Evolutionary conservation across 2,329 filamentous ascomycete genomes (phyloP).

Genomic region (Aspergillus oerlinghausenensis): DNA sequence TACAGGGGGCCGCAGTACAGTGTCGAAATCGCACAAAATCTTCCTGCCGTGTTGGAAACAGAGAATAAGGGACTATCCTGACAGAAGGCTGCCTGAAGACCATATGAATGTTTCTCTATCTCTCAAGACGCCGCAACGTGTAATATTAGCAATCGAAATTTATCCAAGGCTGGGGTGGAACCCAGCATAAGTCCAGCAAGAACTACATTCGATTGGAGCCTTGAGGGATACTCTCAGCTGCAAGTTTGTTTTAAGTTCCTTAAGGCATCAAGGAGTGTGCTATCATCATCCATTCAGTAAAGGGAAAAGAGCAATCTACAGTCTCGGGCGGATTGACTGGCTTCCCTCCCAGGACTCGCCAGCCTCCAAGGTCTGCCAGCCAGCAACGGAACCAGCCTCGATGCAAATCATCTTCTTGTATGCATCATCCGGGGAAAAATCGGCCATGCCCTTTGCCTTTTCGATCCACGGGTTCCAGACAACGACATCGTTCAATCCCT

Average conservation of each 20-base stretch:
- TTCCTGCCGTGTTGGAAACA: conserved; percentile 40
- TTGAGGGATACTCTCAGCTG: background rate
- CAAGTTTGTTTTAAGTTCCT: background rate
- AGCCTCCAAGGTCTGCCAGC: conserved; percentile 79
- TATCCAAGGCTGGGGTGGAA: background rate
- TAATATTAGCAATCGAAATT: background rate
- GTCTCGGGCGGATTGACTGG: conserved; percentile 49
- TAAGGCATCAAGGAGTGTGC: background rate
- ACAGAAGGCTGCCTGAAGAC: background rate
- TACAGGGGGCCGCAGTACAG: conserved; percentile 40
- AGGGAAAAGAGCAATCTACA: conserved; percentile 14
- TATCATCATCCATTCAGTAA: conserved; percentile 1
- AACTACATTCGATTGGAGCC: background rate
- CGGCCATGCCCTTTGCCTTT: conserved; percentile 74
- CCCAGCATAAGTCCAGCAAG: no score
- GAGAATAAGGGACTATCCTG: conserved; percentile 1
- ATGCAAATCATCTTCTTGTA: conserved; percentile 94
- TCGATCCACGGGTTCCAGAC: conserved; percentile 97
- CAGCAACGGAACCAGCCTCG: conserved; percentile 78
- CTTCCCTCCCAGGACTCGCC: conserved; percentile 66
- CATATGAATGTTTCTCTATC: background rate
- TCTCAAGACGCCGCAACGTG: no score
- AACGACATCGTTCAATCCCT: conserved; percentile 82
- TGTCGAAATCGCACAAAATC: conserved; percentile 50
- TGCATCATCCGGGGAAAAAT: conserved; percentile 84